These are phyloP conservation scores for Xylaria sp. DNA, from an alignment of 2,329 filamentous ascomycete species.

Conservation along the genomic window DNA sequence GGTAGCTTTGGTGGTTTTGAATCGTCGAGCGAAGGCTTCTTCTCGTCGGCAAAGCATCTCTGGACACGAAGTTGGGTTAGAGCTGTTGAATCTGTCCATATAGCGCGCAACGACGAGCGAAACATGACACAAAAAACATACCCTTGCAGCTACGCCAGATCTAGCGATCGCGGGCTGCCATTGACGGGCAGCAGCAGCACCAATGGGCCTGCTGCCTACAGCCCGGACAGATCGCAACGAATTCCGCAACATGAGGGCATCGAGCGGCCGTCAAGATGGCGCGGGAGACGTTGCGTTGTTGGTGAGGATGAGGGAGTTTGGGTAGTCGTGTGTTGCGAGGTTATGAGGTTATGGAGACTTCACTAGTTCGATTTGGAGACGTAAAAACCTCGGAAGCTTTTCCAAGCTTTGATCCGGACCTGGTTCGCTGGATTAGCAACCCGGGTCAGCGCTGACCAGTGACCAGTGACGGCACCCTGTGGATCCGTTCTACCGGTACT, in stretches of 20 bases:
- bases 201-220: slow-evolving; percentile 64
- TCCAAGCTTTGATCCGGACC: slow-evolving; percentile 30
- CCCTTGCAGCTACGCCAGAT: slow-evolving; percentile 53
- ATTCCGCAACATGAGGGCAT: slow-evolving; percentile 74
- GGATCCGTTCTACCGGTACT: slow-evolving; percentile 9
- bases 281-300: slow-evolving; percentile 41
- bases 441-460: slow-evolving; percentile 20
- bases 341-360: slow-evolving; percentile 37
- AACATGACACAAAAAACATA: slow-evolving; percentile 46
- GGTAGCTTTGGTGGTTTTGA: slow-evolving; percentile 64
- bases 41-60: slow-evolving; percentile 67
- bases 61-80: slow-evolving; percentile 46
- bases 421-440: slow-evolving; percentile 1
- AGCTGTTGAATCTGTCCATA: background rate
- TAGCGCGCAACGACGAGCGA: background rate
- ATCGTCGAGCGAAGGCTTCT: slow-evolving; percentile 60
- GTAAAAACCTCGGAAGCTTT: slow-evolving; percentile 48
- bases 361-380: slow-evolving; percentile 25
- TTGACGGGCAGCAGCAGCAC: slow-evolving; percentile 66
- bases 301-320: slow-evolving; percentile 18
- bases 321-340: slow-evolving; percentile 37
- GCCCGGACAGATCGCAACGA: slow-evolving; percentile 72
- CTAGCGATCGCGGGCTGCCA: slow-evolving; percentile 61
- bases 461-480: slow-evolving; percentile 30
- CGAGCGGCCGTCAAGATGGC: slow-evolving; percentile 47